Evolutionary conservation across 805 yeast genomes (phyloP), one percentile per base, ranked within the genome.

Genomic region (Candida sonorensis): DNA sequence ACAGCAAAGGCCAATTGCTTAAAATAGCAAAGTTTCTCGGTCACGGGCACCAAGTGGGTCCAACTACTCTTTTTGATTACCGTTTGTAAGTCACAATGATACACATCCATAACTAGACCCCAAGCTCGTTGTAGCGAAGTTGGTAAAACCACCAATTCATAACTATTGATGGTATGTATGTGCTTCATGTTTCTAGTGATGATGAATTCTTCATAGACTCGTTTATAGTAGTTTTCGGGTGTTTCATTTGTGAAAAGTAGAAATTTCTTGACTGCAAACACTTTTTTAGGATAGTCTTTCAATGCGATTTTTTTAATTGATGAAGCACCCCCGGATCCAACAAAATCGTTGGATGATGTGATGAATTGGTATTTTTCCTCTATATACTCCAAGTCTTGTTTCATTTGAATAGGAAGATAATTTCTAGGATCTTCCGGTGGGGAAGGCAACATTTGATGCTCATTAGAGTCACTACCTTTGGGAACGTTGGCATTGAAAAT

Each of bases 241-340:
- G 69, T 52, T 50, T 79, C 87, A 34, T 70, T 67, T 17, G 66
- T 54, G 35, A 81, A 68, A 30, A 80, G 55, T 7, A 69, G 61
- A 45, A 82, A 75, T 48, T 73, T 74, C 53, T 82, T 82, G 48
- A 81, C 62, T 0, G 90, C 90, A 53, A 58, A 80, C 5, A 66
- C 41, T 36, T 67, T 64, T 34, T 64, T 65, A 15, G 55, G 51
- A 16, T 52, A 44, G 11, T 30, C 29, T 25, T 59, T 53, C 11
- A 59, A 52, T 32, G 55, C 47, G 4, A 71, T 55, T 35, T 69
- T 69, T 34, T 78, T 62, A 14, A 82, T 87, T 30, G 72, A 71
- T 5, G 85, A 72, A 2, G 82, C 72, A 3, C 88, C 88, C 29
- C 94, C 92, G 34, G 69, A 72, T 3, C 88, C 92, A 31, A 82